phyloP scores from a whole-genome alignment of 2,329 filamentous ascomycete species.

The Dryadomyces quercivorus region DNA sequence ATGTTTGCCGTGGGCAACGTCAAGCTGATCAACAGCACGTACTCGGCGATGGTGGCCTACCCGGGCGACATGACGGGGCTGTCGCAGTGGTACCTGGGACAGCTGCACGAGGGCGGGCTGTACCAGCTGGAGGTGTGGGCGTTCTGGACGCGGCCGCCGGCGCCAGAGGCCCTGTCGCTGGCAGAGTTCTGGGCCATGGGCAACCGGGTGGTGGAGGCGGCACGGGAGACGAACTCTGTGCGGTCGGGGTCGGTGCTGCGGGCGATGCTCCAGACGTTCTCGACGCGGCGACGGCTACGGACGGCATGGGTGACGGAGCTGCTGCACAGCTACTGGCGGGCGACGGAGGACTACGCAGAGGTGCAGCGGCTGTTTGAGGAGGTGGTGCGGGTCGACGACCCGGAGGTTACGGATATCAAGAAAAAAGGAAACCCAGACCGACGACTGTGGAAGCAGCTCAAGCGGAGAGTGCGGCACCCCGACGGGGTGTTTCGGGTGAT shows the following conservation, averaged over 20 bases:
- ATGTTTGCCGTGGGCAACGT: constrained; percentile 15
- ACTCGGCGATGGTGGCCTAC: constrained; percentile 19
- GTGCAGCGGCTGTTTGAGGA: constrained; percentile 16
- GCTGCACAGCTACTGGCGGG: constrained; percentile 23
- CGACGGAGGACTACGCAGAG: constrained; percentile 15
- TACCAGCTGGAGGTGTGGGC: constrained; percentile 19
- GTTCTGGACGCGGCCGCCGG: constrained; percentile 20
- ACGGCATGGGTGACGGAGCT: constrained; percentile 25
- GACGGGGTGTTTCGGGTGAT: constrained; percentile 25
- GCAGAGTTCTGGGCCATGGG: constrained; percentile 17
- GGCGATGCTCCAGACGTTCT: constrained; percentile 18
- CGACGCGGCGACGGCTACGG: constrained; percentile 14
- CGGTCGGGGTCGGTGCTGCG: constrained; percentile 19
- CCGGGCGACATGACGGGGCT: constrained; percentile 15
- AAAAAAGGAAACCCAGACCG: no score
- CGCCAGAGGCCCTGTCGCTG: constrained; percentile 6
- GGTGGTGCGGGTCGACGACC: background rate
- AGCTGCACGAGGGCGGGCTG: constrained; percentile 15
- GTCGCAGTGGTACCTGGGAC: constrained; percentile 19
- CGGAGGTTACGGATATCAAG: background rate
- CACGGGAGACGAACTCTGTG: constrained; percentile 17
- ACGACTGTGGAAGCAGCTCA: constrained; percentile 6
- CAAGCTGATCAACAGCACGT: constrained; percentile 17
- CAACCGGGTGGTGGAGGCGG: constrained; percentile 20
- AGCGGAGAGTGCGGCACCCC: constrained; percentile 16